A percentile compares a stretch with the other conserved stretches of the same genome.
These are phyloP conservation scores for Marsdenia floribunda DNA, from an alignment of 257 asterid species.

Conservation along the genomic window DNA sequence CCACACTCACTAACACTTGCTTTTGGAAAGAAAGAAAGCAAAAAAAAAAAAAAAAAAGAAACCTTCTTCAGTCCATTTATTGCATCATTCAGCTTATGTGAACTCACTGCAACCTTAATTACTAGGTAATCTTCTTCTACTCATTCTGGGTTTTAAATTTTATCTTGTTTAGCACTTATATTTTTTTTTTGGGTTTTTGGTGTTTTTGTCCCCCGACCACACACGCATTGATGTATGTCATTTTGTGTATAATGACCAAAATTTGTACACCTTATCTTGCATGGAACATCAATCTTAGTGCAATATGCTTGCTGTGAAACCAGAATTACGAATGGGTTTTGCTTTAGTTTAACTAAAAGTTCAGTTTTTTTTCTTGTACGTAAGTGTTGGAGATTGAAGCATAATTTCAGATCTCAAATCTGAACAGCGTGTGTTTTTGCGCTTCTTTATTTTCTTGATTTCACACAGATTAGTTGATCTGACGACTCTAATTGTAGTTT, in stretches of 20 bases:
- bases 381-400: conserved; percentile 17
- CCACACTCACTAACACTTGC: conserved; percentile 16
- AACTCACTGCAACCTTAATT: conserved; percentile 3
- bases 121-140: conserved; percentile 9
- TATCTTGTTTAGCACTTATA: not conserved
- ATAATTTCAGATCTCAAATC: conserved; percentile 16
- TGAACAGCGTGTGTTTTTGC: conserved; percentile 11
- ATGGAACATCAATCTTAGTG: conserved; percentile 9
- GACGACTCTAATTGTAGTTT: not conserved
- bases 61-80: conserved; percentile 14
- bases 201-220: not conserved
- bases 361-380: conserved; percentile 6
- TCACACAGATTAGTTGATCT: conserved; percentile 8
- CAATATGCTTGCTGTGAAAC: not conserved
- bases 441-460: not conserved
- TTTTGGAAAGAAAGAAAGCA: not conserved
- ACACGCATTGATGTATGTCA: not conserved
- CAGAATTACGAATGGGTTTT: conserved; percentile 14
- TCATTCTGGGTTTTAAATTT: not conserved
- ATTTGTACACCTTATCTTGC: conserved; percentile 1
- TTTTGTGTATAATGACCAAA: not conserved
- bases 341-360: conserved; percentile 6
- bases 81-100: conserved; percentile 7
- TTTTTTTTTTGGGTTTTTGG: not conserved
- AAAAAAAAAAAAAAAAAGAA: not conserved